phyloP scores from a whole-genome alignment of 2,329 filamentous ascomycete genomes.

The Ophiosphaerella herpotricha region DNA sequence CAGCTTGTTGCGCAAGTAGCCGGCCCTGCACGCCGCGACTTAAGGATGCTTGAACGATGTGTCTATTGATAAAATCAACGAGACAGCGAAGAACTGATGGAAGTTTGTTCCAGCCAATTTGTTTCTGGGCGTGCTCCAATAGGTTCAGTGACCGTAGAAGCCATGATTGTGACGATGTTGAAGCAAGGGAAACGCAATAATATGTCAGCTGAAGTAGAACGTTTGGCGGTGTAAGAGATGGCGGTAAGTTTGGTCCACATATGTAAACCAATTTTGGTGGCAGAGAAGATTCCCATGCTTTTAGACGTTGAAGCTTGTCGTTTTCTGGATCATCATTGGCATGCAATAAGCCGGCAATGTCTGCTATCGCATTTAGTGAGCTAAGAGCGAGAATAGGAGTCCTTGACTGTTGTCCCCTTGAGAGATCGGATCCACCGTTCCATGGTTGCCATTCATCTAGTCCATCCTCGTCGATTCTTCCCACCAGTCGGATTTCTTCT shows the following conservation, averaged over 20 bases:
- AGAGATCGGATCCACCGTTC: conserved; percentile 57
- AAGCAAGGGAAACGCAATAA: conserved; percentile 24
- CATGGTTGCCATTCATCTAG: conserved; percentile 77
- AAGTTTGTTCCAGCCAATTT: conserved; percentile 29
- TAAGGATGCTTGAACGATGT: conserved; percentile 12
- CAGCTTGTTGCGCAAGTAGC: conserved; percentile 22
- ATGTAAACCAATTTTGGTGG: conserved; percentile 31
- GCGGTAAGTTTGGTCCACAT: conserved; percentile 12
- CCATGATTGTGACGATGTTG: conserved; percentile 25
- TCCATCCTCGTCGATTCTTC: conserved; percentile 65
- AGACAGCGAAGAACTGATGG: conserved; percentile 36
- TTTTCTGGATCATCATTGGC: conserved; percentile 18
- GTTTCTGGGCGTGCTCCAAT: conserved; percentile 29
- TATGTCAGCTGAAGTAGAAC: conserved; percentile 36
- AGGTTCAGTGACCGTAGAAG: conserved; percentile 24
- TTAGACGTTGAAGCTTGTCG: conserved; percentile 41
- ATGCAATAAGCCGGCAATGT: conserved; percentile 32
- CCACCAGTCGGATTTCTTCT: conserved; percentile 54
- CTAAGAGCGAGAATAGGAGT: conserved; percentile 53
- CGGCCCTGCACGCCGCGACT: conserved; percentile 21
- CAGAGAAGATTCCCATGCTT: conserved; percentile 43
- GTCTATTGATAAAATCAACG: conserved; percentile 24
- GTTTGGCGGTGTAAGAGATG: conserved; percentile 30
- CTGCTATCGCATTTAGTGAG: conserved; percentile 58
- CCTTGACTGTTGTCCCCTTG: conserved; percentile 20